Base-by-base conservation (phyloP, 345 rosid species). In the Anacardium occidentale region DNA sequence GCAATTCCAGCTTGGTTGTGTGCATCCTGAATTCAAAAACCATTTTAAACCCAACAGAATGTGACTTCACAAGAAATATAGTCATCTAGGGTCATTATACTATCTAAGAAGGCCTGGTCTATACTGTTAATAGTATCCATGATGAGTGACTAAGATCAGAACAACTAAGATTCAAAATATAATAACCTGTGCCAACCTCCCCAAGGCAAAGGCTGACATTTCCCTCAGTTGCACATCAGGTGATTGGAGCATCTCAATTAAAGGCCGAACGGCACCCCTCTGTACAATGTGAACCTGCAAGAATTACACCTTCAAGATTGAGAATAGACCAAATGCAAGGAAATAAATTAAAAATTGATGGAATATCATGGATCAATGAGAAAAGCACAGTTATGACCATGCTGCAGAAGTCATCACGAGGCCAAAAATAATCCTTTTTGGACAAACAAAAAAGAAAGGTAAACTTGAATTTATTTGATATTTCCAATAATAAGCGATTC, bases 131-230 rank as follows among this genome's bases (percentile, higher is more conserved):
- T n/a, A n/a, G 11, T 24, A 15, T 6, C 18, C 15, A 56, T 69
- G 26, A 24, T 20, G 10, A 4, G 22, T n/a, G 55, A 62, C 42
- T 22, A 50, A 25, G 18, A 62, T 22, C 57, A 64, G 8, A 29
- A 12, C 26, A 62, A 9, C 5, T 42, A 54, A 69, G 66, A 67
- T 52, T 45, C 10, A 24, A 77, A 10, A 71, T 26, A 74, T 71
- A 74, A 64, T 76, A 72, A 95, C 99, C 99, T 92, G 99, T 7
- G 99, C 99, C 90, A 95, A 82, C 79, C 99, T 89, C 88, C 99
- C 99, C 82, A 95, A 79, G 71, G 99, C 99, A 88, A 95, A 95
- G 72, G 99, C 97, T 5, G 99, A 90, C 99, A 95, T 95, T 85
- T 95, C 99, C 80, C 89, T 89, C 84, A 95, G 81, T 79, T 95